Percentiles rank a stretch among this genome's conserved stretches.
Evolutionary conservation across 1,139 yeast genomes (phyloP).

Genomic region (Yarrowia galli): DNA sequence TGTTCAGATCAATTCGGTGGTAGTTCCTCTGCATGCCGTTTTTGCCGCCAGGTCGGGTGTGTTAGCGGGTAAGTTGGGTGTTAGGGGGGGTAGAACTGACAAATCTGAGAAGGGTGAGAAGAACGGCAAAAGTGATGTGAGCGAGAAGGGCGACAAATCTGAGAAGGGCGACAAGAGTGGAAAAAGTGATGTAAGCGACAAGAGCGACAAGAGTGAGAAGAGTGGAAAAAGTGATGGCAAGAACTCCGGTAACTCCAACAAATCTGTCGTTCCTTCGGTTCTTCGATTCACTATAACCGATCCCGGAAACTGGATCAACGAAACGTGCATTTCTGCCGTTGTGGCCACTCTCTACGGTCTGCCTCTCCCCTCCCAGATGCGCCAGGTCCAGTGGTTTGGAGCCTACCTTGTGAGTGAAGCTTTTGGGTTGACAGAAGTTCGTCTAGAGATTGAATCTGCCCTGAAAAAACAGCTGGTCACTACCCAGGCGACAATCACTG

Average conservation of each 20-base stretch:
- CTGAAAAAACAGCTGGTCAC: conserved; percentile 6
- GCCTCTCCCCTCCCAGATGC: conserved; percentile 11
- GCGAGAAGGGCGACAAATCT: too few relatives aligned
- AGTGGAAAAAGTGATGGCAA: too few relatives aligned
- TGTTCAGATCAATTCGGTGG: not conserved
- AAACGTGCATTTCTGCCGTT: not conserved
- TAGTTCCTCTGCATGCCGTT: not conserved
- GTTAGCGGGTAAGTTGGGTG: too few relatives aligned
- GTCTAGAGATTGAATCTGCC: not conserved
- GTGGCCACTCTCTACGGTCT: conserved; percentile 28
- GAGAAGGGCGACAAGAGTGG: too few relatives aligned
- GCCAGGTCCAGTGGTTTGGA: conserved; percentile 17
- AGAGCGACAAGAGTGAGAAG: too few relatives aligned
- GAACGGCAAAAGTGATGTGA: too few relatives aligned
- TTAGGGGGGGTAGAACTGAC: too few relatives aligned
- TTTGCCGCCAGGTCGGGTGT: not conserved
- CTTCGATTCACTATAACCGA: not conserved
- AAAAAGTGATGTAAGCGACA: too few relatives aligned
- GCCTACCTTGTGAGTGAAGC: not conserved
- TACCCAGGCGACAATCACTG: conserved; percentile 11
- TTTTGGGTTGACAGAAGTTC: not conserved
- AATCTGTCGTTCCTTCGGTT: too few relatives aligned
- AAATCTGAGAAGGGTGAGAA: too few relatives aligned
- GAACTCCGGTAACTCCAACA: too few relatives aligned
- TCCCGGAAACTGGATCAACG: conserved; percentile 7